Base-by-base conservation (phyloP, 371 early-diverging fungal species). In the Smittium culicis region DNA sequence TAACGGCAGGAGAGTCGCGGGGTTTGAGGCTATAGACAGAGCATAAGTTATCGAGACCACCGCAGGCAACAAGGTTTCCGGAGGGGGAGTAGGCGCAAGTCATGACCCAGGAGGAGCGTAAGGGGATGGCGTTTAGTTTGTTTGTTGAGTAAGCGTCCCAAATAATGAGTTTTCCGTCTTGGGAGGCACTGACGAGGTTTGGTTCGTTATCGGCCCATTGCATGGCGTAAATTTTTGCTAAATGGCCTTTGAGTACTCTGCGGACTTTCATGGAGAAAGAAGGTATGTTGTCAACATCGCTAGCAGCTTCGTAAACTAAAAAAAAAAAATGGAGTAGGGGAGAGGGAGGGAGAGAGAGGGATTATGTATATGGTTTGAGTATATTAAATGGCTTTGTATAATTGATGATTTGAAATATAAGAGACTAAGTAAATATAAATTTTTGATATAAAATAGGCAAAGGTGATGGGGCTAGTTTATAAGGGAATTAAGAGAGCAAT, bases 31-130 rank as follows among this genome's bases (percentile, higher is more conserved):
- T 94, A 80, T 94, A 98, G 71, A 98, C 88, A 17, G 94, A 93
- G 79, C 97, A 96, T 70, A 96, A 86, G 76, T 98, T 98, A 79
- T 98, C 98, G 35, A 97, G 84, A 73, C 99, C 99, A 72, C 99
- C 99, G 74, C 96, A 98, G 56, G 99, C 99, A n/a, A 98, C 98
- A 76, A 88, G 90, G 76, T 89, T 88, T 24, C 98, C 95, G n/a
- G 92, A 91, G 2, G 97, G 98, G 25, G 96, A 90, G 73, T 94
- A 98, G 0, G 99, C 97, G 73, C 95, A 95, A 34, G 98, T 96
- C 99, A 98, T 98, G 66, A 98, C 99, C 99, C 99, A 98, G 8
- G 96, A 93, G 0, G 97, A 96, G 30, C 93, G 87, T 64, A 98
- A 78, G 24, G 98, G 96, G 73, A 98, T 96, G 34, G 97, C 97